phyloP scores from a whole-genome alignment of 1,139 yeast genomes.

The Lizanozyma gosingica region DNA sequence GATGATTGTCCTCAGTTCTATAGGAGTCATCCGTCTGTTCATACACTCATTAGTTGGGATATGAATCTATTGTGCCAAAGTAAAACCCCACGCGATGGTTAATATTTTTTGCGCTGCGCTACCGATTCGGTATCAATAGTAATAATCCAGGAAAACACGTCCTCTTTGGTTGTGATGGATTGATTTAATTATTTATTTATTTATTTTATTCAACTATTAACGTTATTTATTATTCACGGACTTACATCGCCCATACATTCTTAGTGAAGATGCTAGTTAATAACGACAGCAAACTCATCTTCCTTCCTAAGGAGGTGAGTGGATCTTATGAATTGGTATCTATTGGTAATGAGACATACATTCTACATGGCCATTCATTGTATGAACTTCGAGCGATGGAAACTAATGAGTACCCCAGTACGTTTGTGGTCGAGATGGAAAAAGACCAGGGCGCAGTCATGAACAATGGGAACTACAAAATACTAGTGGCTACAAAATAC shows the following conservation, averaged over 20 bases:
- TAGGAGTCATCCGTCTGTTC: conserved; percentile 15
- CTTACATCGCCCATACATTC: too few species aligned
- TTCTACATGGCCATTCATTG: not conserved
- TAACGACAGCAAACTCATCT: not conserved
- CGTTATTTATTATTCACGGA: too few species aligned
- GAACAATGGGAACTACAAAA: conserved; percentile 15
- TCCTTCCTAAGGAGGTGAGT: not conserved
- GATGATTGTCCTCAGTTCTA: conserved; percentile 62
- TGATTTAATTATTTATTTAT: too few species aligned
- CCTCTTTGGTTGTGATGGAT: too few species aligned
- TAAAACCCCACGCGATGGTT: too few species aligned
- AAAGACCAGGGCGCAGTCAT: conserved; percentile 12
- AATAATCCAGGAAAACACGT: too few species aligned
- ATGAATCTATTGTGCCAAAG: conserved; percentile 1
- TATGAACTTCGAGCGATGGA: not conserved
- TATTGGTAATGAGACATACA: not conserved
- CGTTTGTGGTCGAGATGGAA: conserved; percentile 2
- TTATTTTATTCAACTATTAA: too few species aligned
- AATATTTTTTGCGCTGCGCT: too few species aligned
- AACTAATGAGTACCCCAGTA: not conserved
- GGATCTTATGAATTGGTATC: not conserved
- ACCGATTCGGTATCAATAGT: too few species aligned
- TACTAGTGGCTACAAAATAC: conserved; percentile 35
- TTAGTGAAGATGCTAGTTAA: not conserved
- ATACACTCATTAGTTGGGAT: conserved; percentile 8